Evolutionary conservation across 495 filamentous ascomycete species (phyloP).

Genomic region (Xylaria palmicola): DNA sequence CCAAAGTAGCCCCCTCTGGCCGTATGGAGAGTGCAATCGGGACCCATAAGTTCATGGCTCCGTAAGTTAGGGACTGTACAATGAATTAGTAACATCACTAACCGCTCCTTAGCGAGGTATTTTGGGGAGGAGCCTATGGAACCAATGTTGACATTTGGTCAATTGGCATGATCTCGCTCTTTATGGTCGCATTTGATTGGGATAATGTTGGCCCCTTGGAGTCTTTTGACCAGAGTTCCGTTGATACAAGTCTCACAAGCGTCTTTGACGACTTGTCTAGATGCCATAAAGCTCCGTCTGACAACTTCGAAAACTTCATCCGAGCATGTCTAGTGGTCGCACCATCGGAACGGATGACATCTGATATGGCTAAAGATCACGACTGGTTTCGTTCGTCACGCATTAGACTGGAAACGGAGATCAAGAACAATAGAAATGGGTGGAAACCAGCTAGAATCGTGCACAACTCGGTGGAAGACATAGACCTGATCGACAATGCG

Average conservation of each 20-base stretch:
- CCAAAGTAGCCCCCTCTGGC: conserved; percentile 41
- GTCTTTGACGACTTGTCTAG: conserved; percentile 29
- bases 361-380: conserved; percentile 55
- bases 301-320: conserved; percentile 54
- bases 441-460: conserved; percentile 19
- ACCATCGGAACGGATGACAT: conserved; percentile 51
- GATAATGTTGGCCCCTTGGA: conserved; percentile 30
- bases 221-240: conserved; percentile 24
- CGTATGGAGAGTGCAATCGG: conserved; percentile 65
- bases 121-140: conserved; percentile 22
- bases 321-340: conserved; percentile 51
- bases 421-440: conserved; percentile 4
- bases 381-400: conserved; percentile 7
- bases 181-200: conserved; percentile 15
- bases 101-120: conserved; percentile 23
- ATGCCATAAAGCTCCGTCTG: conserved; percentile 30
- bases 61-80: conserved; percentile 54
- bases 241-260: conserved; percentile 20
- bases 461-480: conserved; percentile 16
- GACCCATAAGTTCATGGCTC: conserved; percentile 65
- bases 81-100: not conserved
- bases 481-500: not conserved
- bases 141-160: conserved; percentile 47
- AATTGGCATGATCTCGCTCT: conserved; percentile 19
- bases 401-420: not conserved